Evolutionary conservation across 2,329 filamentous ascomycete genomes (phyloP).

Genomic region (Colletotrichum shisoi): DNA sequence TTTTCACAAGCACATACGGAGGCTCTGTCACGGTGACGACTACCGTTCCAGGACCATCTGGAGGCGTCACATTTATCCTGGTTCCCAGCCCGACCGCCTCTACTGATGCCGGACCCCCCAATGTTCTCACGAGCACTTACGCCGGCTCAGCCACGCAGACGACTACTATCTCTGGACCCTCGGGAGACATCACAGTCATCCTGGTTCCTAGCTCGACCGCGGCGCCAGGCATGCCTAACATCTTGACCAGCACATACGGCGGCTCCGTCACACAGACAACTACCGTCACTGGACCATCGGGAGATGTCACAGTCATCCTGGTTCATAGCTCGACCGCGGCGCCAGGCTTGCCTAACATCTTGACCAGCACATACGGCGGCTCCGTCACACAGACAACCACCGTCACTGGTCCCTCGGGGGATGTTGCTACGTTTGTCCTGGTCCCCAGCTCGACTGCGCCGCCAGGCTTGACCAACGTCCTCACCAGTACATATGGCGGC

Average conservation of each 20-base stretch:
- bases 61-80: not conserved
- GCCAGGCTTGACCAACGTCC: not conserved
- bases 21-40: not conserved
- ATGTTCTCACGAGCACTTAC: too few relatives aligned
- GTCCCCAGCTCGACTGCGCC: not conserved
- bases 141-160: not conserved
- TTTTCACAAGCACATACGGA: not conserved
- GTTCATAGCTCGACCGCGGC: not conserved
- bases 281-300: too few relatives aligned
- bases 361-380: conserved; percentile 3
- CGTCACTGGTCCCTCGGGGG: not conserved
- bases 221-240: too few relatives aligned
- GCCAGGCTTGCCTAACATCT: not conserved
- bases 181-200: not conserved
- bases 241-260: not conserved
- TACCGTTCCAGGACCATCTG: not conserved
- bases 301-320: not conserved
- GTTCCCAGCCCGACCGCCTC: too few relatives aligned
- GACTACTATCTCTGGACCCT: not conserved
- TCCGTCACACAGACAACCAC: not conserved
- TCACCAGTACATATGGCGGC: not conserved
- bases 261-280: too few relatives aligned
- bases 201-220: not conserved
- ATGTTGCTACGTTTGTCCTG: not conserved
- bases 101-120: not conserved